These are phyloP conservation scores for Ulmus americana DNA, from an alignment of 331 rosid species.

Conservation along the genomic window DNA sequence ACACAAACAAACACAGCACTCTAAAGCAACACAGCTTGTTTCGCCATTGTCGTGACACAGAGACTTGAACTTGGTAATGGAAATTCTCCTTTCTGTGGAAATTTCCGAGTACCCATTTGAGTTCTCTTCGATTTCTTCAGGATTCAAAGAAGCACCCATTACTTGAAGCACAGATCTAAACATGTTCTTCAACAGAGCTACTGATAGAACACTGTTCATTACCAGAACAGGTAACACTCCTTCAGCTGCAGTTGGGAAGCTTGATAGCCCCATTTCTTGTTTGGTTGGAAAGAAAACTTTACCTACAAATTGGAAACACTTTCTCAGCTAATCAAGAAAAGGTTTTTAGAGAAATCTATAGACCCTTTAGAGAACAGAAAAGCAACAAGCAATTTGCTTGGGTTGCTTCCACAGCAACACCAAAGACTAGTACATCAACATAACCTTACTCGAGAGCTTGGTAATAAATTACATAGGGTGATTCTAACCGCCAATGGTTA, in stretches of 20 bases:
- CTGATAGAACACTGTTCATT: conserved; percentile 53
- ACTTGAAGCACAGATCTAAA: conserved; percentile 52
- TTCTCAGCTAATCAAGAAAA: too few species aligned
- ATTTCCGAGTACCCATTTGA: conserved; percentile 7
- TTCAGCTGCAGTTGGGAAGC: conserved; percentile 43
- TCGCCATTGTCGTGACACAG: conserved; percentile 19
- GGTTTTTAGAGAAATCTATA: too few species aligned
- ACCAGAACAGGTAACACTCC: conserved; percentile 60
- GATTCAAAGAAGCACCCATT: conserved; percentile 24
- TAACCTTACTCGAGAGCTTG: background rate
- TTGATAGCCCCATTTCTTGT: conserved; percentile 58
- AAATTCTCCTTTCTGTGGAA: conserved; percentile 41
- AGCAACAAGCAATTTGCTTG: background rate
- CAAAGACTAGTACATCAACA: background rate
- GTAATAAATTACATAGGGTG: background rate
- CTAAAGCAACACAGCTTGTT: conserved; percentile 7
- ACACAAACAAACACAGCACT: conserved; percentile 75
- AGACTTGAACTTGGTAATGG: conserved; percentile 45
- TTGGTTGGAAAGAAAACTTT: background rate
- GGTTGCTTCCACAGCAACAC: background rate
- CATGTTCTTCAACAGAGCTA: conserved; percentile 53
- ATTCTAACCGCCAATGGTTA: conserved; percentile 15
- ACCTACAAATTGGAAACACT: too few species aligned
- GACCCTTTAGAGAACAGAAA: background rate
- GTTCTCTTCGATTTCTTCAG: conserved; percentile 27